Evolutionary conservation across 2,329 filamentous ascomycete species (phyloP).

Genomic region (Pyrenophora graminea): DNA sequence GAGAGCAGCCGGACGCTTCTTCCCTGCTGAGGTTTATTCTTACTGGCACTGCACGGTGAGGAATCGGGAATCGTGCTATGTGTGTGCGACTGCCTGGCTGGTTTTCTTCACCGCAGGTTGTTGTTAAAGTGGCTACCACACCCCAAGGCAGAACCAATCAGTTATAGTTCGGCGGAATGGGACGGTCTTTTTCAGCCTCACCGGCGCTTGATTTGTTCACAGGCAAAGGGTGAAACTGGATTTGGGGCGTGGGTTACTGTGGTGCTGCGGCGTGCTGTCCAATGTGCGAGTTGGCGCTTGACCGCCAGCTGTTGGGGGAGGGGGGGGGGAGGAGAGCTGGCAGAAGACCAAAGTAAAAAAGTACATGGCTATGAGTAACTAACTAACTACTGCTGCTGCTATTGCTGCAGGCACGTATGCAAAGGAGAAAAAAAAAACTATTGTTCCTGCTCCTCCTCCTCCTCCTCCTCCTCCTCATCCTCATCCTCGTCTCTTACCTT

Average conservation of each 20-base stretch:
- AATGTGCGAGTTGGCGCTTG: constrained; percentile 20
- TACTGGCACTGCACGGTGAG: background rate
- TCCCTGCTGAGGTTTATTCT: too few relatives aligned
- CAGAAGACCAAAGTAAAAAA: constrained; percentile 6
- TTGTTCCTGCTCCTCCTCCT: background rate
- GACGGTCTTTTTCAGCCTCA: constrained; percentile 19
- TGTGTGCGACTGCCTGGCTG: constrained; percentile 22
- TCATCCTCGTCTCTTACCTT: constrained; percentile 11
- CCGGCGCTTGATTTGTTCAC: constrained; percentile 26
- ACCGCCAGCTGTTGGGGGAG: constrained; percentile 30
- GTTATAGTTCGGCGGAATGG: constrained; percentile 13
- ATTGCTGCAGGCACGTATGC: background rate
- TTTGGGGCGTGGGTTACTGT: constrained; percentile 20
- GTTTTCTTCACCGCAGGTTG: constrained; percentile 35
- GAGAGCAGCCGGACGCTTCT: too few relatives aligned
- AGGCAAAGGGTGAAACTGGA: constrained; percentile 7
- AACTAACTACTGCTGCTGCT: background rate
- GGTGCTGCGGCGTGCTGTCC: constrained; percentile 22
- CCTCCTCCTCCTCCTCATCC: background rate
- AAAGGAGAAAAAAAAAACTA: too few relatives aligned
- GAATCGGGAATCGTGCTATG: background rate
- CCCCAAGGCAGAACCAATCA: constrained; percentile 24
- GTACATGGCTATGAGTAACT: constrained; percentile 12
- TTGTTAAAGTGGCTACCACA: constrained; percentile 25
- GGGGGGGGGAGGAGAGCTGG: constrained; percentile 1